phyloP scores from a whole-genome alignment of 2,329 filamentous ascomycete species.

The Colletotrichum liriopes region DNA sequence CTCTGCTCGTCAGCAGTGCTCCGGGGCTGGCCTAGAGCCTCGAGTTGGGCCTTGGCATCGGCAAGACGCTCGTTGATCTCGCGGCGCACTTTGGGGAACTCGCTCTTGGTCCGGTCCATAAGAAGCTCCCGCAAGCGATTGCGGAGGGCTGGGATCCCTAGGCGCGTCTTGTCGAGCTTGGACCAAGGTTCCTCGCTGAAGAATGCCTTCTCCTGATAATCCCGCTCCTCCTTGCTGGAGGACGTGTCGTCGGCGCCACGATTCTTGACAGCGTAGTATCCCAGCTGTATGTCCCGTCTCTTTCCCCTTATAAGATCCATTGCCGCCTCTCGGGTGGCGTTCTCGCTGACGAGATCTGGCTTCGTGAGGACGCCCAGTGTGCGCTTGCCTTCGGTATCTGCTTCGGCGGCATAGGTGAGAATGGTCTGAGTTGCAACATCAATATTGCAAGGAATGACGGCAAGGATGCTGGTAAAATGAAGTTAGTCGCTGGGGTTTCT shows the following conservation, averaged over 20 bases:
- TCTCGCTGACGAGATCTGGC: constrained; percentile 57
- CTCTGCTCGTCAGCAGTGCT: constrained; percentile 51
- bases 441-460: constrained; percentile 59
- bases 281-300: constrained; percentile 44
- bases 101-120: constrained; percentile 48
- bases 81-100: constrained; percentile 48
- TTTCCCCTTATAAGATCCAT: constrained; percentile 43
- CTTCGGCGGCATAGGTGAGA: constrained; percentile 53
- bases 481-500: neutral
- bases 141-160: constrained; percentile 47
- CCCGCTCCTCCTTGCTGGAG: constrained; percentile 12
- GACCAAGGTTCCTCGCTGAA: constrained; percentile 38
- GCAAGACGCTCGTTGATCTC: constrained; percentile 44
- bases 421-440: constrained; percentile 61
- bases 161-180: constrained; percentile 43
- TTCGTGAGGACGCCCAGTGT: constrained; percentile 66
- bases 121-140: constrained; percentile 47
- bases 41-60: constrained; percentile 40
- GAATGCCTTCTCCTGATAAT: constrained; percentile 11
- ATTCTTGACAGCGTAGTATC: constrained; percentile 47
- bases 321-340: constrained; percentile 39
- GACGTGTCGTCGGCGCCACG: constrained; percentile 45
- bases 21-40: constrained; percentile 52
- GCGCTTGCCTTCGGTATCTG: constrained; percentile 57
- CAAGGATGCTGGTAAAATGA: constrained; percentile 53